Base-by-base conservation (phyloP, 768 basidiomycete species). In the Astraeus odoratus region DNA sequence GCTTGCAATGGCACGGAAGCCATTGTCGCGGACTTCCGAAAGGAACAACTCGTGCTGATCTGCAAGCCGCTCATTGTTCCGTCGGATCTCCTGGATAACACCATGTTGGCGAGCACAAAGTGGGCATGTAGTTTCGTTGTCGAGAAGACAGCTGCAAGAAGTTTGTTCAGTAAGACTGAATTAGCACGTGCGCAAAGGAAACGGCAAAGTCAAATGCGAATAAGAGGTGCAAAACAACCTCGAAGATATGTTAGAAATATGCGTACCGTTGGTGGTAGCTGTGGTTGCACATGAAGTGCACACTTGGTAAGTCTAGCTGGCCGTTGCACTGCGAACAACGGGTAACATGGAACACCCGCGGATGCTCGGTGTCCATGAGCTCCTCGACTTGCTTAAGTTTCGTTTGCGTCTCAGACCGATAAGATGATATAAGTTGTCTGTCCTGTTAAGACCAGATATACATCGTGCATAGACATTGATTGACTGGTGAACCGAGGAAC, bases 241-340 rank as follows among this genome's bases (percentile, higher is more conserved):
- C 12, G 19, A 45, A 23, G 23, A 43, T 36, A 4, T n/a, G 23
- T 10, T 2, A 26, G 33, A 18, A 27, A 26, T 42, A 43, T 65
- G 59, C 66, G 35, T 43, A 89, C 90, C 93, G 75, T 60, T 95
- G 91, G 61, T 99, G 96, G 68, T 90, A 98, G 49, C 89, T 92
- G 60, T 98, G 96, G 56, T 85, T 83, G 65, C 95, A 99, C 95
- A 98, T 96, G 59, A 97, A 98, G 64, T 98, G 94, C 5, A 98
- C 75, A 51, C 80, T 86, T 0, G 96, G 95, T 8, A 97, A 77
- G 60, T 97, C 94, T 48, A 98, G 78, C 54, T 87, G 89, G 1
- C 84, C 89, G 13, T 82, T 76, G 62, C 96, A 98, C 4, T 83
- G 76, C 18, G 94, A 84, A 63, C 96, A 98, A 33, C 92, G 74